phyloP scores from a whole-genome alignment of 768 basidiomycete genomes.

The Erythrobasidium yunnanense region DNA sequence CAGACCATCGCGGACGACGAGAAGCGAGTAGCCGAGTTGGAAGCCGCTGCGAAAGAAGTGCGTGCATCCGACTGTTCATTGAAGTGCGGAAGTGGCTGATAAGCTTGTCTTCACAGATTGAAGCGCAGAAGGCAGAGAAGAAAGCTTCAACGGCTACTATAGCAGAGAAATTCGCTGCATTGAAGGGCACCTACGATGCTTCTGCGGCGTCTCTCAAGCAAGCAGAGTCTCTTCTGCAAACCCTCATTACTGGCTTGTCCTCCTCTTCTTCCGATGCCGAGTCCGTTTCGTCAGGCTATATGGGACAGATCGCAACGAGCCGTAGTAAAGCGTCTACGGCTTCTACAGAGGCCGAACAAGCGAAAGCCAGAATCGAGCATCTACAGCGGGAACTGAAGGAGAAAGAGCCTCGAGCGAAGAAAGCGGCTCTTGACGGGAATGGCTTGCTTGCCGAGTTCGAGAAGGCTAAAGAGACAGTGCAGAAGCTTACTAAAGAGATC shows the following conservation, averaged over 20 bases:
- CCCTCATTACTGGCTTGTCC: conserved; percentile 80
- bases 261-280: conserved; percentile 55
- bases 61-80: no score
- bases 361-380: conserved; percentile 61
- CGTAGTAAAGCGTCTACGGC: conserved; percentile 63
- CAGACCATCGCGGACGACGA: conserved; percentile 69
- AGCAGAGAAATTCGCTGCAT: conserved; percentile 49
- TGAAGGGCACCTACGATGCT: conserved; percentile 60
- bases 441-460: conserved; percentile 63
- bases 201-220: conserved; percentile 55
- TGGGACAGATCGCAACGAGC: conserved; percentile 87
- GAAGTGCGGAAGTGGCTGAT: no score
- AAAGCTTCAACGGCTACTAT: conserved; percentile 52
- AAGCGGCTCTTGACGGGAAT: conserved; percentile 69
- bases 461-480: conserved; percentile 37
- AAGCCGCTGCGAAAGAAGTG: conserved; percentile 56
- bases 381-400: conserved; percentile 64
- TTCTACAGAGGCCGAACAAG: conserved; percentile 72
- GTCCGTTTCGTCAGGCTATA: conserved; percentile 71
- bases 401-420: conserved; percentile 69
- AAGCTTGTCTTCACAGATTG: no score
- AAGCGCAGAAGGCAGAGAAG: conserved; percentile 53
- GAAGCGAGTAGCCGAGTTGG: conserved; percentile 49
- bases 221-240: conserved; percentile 86
- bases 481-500: conserved; percentile 50